Percentiles rank a stretch among this genome's conserved stretches.
Conservation (phyloP, 495 filamentous ascomycete species). For the Penicillium subrubescens region DNA sequence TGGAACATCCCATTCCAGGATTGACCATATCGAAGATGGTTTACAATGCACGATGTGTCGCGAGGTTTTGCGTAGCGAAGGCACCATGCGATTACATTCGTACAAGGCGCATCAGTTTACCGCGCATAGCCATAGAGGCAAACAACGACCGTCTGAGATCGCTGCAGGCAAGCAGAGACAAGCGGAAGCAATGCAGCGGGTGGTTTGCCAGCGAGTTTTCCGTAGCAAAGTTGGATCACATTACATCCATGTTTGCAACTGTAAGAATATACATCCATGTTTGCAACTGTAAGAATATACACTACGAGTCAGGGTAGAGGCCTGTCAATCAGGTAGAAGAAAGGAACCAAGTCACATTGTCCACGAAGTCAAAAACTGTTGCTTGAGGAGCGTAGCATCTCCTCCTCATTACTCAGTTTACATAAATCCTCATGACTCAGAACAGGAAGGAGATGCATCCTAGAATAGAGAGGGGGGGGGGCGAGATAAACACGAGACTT, state of each 20-base stretch:
- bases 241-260: not conserved
- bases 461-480: too few relatives aligned
- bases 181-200: not conserved
- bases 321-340: too few relatives aligned
- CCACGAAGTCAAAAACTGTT: too few relatives aligned
- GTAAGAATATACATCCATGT: too few relatives aligned
- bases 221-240: not conserved
- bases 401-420: too few relatives aligned
- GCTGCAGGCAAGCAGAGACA: not conserved
- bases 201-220: slow-evolving; percentile 1
- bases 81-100: not conserved
- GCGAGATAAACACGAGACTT: too few relatives aligned
- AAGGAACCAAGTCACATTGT: too few relatives aligned
- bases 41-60: not conserved
- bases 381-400: too few relatives aligned
- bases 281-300: not conserved
- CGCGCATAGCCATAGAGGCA: not conserved
- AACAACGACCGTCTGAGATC: not conserved
- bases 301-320: too few relatives aligned
- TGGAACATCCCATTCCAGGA: not conserved
- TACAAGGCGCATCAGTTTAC: slow-evolving; percentile 4
- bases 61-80: not conserved
- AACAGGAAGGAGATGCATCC: too few relatives aligned
- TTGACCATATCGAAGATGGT: not conserved
- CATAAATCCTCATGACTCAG: too few relatives aligned